Base-by-base conservation (phyloP, 1,284 basidiomycete species). In the Microbotryomycetes sp. region DNA sequence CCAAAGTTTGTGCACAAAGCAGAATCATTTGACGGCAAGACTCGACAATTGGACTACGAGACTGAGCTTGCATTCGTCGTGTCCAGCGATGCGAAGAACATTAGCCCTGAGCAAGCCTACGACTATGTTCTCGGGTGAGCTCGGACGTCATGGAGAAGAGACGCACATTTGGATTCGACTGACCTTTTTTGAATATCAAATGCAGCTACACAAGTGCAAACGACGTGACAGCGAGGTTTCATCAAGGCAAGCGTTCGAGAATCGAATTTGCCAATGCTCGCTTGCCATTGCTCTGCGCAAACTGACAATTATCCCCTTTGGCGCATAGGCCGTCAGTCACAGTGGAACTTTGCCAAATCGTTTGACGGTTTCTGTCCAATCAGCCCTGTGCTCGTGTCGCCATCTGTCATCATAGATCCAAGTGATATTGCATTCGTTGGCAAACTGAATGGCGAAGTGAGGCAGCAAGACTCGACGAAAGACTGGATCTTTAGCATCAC, bases 31-130 rank as follows among this genome's bases (percentile, higher is more conserved):
- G 12, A 42, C 9, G 36, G 36, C 2, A 2, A 49, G 19, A 60
- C 72, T 36, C 58, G 70, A 29, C 57, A 65, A 6, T 66, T 69
- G 2, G 73, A 74, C 48, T 74, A 71, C 63, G 73, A 74, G 54
- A 54, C 70, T 3, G 92, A 94, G 71, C 77, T 96, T 9, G 88
- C 83, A 29, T 81, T 94, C 65, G 85, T 94, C 64, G 88, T 94
- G 50, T 88, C 88, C n/a, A 89, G 86, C 71, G 75, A 83, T 1
- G 86, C 86, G 52, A 89, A 87, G 77, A 77, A 93, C 71, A 89
- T 92, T 5, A 79, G 81, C 0, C 86, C 88, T 70, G 81, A 78
- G 0, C 81, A 91, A 3, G 91, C 91, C 0, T 77, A 92, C 25
- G 75, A 77, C 15, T 64, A 67, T 48, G 63, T 69, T 0, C 45